Conservation (phyloP, 257 asterid genomes). For the Hygrophila difformis region DNA sequence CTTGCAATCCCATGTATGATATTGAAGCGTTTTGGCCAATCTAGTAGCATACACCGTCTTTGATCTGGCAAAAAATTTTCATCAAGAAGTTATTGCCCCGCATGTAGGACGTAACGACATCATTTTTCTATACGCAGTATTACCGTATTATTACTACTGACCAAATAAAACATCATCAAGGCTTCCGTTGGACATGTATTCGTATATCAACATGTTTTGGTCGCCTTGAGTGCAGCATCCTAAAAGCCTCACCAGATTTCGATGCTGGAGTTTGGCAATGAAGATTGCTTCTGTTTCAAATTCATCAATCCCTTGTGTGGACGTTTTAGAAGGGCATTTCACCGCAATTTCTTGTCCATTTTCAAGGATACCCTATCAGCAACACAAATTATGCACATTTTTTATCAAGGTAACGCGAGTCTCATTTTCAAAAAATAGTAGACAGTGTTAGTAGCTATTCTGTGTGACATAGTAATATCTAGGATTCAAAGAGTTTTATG, state of each 20-base stretch:
- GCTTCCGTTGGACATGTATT: background rate
- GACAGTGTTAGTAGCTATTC: no score
- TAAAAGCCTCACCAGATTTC: no score
- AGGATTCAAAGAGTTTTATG: no score
- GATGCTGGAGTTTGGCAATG: constrained; percentile 3
- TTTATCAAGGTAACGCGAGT: no score
- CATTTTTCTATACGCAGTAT: no score
- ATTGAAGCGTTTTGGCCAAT: background rate
- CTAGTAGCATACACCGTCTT: background rate
- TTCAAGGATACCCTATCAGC: background rate
- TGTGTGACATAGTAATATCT: no score
- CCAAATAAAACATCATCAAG: background rate
- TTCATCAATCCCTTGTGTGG: background rate
- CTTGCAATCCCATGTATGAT: background rate
- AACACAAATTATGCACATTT: no score
- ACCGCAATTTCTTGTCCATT: background rate
- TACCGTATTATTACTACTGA: background rate
- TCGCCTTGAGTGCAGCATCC: background rate
- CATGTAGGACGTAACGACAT: no score
- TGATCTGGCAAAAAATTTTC: background rate
- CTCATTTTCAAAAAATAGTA: no score
- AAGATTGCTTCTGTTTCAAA: background rate
- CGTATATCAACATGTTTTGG: background rate
- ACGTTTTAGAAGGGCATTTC: background rate
- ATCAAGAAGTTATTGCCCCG: no score